phyloP scores from a whole-genome alignment of 495 filamentous ascomycete genomes.

The Penicillium riverlandense region DNA sequence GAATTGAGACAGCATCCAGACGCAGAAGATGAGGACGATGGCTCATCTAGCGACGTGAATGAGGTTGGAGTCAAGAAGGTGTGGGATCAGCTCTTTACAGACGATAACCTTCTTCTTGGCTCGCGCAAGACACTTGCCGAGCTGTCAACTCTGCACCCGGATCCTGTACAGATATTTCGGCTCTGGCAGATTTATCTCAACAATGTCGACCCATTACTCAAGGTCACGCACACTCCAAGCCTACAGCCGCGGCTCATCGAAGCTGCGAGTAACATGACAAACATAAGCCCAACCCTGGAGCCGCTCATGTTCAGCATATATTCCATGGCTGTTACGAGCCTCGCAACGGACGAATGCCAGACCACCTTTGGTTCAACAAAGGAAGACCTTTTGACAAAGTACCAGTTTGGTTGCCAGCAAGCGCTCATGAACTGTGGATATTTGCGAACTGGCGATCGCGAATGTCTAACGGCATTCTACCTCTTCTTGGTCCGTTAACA shows the following conservation, averaged over 20 bases:
- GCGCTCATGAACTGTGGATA: slow-evolving; percentile 41
- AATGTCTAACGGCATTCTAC: slow-evolving; percentile 53
- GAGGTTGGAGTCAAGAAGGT: slow-evolving; percentile 30
- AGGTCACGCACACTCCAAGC: slow-evolving; percentile 41
- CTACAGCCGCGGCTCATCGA: slow-evolving; percentile 39
- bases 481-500: slow-evolving; percentile 48
- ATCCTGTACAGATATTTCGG: slow-evolving; percentile 30
- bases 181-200: slow-evolving; percentile 46
- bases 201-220: slow-evolving; percentile 46
- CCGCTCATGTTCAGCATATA: slow-evolving; percentile 54
- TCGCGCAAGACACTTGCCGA: slow-evolving; percentile 28
- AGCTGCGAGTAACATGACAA: slow-evolving; percentile 16
- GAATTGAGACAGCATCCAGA: slow-evolving; percentile 7
- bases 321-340: slow-evolving; percentile 38
- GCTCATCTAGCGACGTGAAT: slow-evolving; percentile 11
- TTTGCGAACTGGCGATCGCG: slow-evolving; percentile 39
- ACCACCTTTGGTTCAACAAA: slow-evolving; percentile 33
- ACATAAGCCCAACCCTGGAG: slow-evolving; percentile 16
- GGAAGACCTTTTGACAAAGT: slow-evolving; percentile 36
- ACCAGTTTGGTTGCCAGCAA: slow-evolving; percentile 49
- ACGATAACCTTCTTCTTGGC: slow-evolving; percentile 44
- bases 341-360: slow-evolving; percentile 33
- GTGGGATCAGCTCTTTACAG: slow-evolving; percentile 30
- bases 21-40: no score
- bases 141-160: slow-evolving; percentile 43